phyloP scores from a whole-genome alignment of 345 rosid species.

The Draba incana region DNA sequence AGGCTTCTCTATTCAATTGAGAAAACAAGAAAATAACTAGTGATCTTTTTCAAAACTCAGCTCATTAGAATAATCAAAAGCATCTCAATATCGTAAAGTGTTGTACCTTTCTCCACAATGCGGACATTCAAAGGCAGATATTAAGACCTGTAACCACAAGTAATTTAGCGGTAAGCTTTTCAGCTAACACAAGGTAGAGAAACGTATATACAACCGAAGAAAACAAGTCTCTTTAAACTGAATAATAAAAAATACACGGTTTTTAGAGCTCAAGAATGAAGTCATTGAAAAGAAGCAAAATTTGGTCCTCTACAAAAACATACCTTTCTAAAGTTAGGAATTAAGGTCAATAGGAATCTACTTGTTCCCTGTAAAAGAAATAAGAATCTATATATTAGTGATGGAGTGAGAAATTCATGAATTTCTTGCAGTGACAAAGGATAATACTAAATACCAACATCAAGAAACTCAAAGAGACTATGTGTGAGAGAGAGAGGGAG shows the following conservation, averaged over 20 bases:
- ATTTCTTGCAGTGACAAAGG: background rate
- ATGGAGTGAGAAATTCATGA: too few relatives aligned
- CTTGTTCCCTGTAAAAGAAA: slow-evolving; percentile 62
- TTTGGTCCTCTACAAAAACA: background rate
- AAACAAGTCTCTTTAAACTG: background rate
- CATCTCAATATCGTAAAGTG: slow-evolving; percentile 9
- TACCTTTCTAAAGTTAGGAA: slow-evolving; percentile 95
- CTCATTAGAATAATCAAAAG: background rate
- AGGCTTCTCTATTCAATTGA: background rate
- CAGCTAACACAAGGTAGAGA: background rate
- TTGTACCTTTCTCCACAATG: slow-evolving; percentile 89
- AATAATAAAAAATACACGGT: too few relatives aligned
- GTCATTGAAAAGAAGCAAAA: background rate
- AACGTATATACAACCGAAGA: background rate
- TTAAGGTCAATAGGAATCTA: slow-evolving; percentile 73
- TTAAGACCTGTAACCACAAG: slow-evolving; percentile 60
- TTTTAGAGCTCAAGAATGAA: background rate
- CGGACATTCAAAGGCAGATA: slow-evolving; percentile 90
- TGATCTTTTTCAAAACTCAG: too few relatives aligned
- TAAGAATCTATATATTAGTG: background rate
- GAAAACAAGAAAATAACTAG: background rate
- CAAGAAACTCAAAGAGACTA: slow-evolving; percentile 5
- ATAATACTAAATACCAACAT: background rate
- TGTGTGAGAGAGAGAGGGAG: background rate
- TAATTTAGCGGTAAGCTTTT: slow-evolving; percentile 1